Evolutionary conservation across 2,329 filamentous ascomycete genomes (phyloP).

Genomic region (Diaporthe longicolla): DNA sequence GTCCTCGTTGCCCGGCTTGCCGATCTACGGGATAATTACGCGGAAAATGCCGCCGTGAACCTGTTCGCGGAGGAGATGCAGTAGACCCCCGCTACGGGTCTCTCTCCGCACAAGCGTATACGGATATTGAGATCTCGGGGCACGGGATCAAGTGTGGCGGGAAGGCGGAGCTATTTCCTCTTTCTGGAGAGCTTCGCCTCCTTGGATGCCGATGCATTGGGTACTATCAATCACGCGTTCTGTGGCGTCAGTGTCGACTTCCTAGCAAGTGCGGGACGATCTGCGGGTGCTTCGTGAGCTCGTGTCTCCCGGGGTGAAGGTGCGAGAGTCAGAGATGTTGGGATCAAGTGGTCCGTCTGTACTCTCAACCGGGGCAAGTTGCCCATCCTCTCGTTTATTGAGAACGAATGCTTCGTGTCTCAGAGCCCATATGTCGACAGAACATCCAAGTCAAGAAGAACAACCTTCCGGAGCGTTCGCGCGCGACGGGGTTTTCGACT

Average conservation of each 20-base stretch:
- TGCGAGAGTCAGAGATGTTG: not conserved
- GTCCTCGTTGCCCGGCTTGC: not conserved
- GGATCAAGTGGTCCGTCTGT: not conserved
- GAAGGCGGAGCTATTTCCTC: not conserved
- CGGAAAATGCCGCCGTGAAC: constrained; percentile 15
- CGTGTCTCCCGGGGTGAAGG: not conserved
- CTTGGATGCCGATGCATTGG: not conserved
- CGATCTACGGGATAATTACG: not conserved
- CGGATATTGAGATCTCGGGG: constrained; percentile 7
- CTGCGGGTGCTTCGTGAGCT: not conserved
- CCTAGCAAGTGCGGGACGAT: constrained; percentile 9
- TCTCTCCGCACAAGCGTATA: not conserved
- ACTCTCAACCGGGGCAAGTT: not conserved
- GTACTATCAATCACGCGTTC: not conserved
- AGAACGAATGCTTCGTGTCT: not conserved
- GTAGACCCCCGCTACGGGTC: not conserved
- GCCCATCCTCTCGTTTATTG: not conserved
- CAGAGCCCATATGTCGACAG: no score
- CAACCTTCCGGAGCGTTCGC: not conserved
- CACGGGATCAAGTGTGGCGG: not conserved
- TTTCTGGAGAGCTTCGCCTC: not conserved
- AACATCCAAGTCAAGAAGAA: not conserved
- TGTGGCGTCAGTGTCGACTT: not conserved
- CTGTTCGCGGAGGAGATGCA: not conserved
- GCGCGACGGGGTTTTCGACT: not conserved